Evolutionary conservation across 1,139 yeast species (phyloP).

Genomic region (Suhomyces bolitotheri): DNA sequence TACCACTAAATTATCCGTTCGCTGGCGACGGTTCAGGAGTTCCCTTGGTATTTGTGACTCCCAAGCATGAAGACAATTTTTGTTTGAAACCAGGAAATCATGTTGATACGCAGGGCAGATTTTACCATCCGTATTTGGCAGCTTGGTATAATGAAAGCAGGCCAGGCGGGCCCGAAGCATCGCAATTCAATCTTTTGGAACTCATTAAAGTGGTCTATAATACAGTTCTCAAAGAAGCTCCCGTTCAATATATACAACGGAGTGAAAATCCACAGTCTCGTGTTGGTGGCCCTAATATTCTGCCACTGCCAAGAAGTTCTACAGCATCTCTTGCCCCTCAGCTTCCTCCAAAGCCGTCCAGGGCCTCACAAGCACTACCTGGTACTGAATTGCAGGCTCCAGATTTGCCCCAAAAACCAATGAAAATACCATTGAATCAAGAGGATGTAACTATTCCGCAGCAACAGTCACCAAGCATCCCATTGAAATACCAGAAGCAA

Average conservation of each 20-base stretch:
- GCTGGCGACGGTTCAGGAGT: slow-evolving; percentile 28
- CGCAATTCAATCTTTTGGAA: slow-evolving; percentile 37
- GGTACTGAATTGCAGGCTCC: slow-evolving; percentile 16
- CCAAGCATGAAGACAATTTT: slow-evolving; percentile 42
- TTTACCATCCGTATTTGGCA: slow-evolving; percentile 69
- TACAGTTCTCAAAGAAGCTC: slow-evolving; percentile 3
- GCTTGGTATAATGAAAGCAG: slow-evolving; percentile 50
- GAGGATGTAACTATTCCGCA: too few relatives aligned
- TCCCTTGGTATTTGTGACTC: slow-evolving; percentile 64
- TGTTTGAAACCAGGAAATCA: slow-evolving; percentile 59
- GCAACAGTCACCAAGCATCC: slow-evolving; percentile 16
- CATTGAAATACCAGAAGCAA: slow-evolving; percentile 36
- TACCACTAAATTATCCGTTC: slow-evolving; percentile 70
- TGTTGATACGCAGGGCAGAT: slow-evolving; percentile 71
- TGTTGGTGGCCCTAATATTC: not conserved
- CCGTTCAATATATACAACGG: slow-evolving; percentile 2
- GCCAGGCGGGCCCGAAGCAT: slow-evolving; percentile 7
- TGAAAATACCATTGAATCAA: slow-evolving; percentile 1
- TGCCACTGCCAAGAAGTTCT: not conserved
- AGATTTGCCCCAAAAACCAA: slow-evolving; percentile 1
- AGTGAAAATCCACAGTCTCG: not conserved
- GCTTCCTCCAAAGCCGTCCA: slow-evolving; percentile 39
- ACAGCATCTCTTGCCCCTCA: slow-evolving; percentile 38
- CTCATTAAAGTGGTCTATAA: slow-evolving; percentile 38
- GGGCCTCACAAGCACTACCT: slow-evolving; percentile 1